Base-by-base conservation (phyloP, 2,329 filamentous ascomycete genomes). In the Botryotinia convoluta region DNA sequence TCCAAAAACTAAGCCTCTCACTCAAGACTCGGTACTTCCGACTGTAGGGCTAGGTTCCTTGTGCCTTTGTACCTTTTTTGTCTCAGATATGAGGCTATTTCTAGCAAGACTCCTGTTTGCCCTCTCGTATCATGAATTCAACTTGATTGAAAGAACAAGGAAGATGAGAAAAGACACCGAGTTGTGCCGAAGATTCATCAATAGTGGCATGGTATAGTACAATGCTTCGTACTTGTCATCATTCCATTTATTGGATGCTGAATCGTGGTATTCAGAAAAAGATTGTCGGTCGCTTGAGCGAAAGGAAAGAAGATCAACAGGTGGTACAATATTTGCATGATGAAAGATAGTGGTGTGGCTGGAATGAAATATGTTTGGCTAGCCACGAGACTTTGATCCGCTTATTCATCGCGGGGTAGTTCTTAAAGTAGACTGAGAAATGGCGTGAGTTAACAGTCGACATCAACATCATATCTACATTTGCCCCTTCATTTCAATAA, bases 331-430 rank as follows among this genome's bases (percentile, higher is more conserved):
- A 18, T 8, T 26, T 61, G n/a, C 29, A 35, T 20, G 29, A 35
- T 12, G 48, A 29, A 29, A n/a, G n/a, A 26, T 59, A 5, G 67
- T 67, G 26, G 64, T 14, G 64, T 68, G 64, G 35, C 64, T 68
- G 45, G 26, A 68, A 54, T 39, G 22, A 26, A 65, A 35, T 48
- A 65, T 65, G 20, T 26, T 45, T 65, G 62, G 44, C 22, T 32
- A 65, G 62, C 29, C 42, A 65, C 32, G 26, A n/a, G 26, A 42
- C 37, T 42, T 29, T 63, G 37, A 29, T 63, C 37, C 22, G 37
- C 60, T 63, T 63, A 42, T 42, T 68, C 64, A 68, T 54, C 16
- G 45, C 44, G 45, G 63, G 42, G 63, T 65, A 65, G 20, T 65
- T 48, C 60, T 62, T 64, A 29, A 26, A 54, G 14, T 67, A 39